A percentile compares a stretch with the other conserved stretches of the same genome.
These are phyloP conservation scores for Exophiala alcalophila DNA, from an alignment of 2,329 filamentous ascomycete species.

Conservation along the genomic window DNA sequence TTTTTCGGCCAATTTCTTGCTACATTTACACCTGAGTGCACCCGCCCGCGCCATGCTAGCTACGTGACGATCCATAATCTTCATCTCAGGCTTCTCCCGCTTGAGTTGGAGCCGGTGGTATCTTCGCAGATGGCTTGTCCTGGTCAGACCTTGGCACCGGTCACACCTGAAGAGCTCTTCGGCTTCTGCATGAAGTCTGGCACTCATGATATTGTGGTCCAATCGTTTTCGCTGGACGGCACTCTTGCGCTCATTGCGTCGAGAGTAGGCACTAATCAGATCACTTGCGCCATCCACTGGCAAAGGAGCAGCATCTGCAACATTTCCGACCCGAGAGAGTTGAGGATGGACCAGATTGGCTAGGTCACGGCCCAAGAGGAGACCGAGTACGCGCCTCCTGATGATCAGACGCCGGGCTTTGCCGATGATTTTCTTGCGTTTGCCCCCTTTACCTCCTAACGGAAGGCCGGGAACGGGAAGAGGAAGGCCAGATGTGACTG, in stretches of 20 bases:
- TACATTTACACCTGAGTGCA: slow-evolving; percentile 15
- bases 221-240: slow-evolving; percentile 8
- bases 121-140: slow-evolving; percentile 10
- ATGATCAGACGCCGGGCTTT: slow-evolving; percentile 18
- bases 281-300: slow-evolving; percentile 18
- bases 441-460: slow-evolving; percentile 3
- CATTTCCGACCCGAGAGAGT: slow-evolving; percentile 9
- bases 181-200: slow-evolving; percentile 15
- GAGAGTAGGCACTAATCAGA: slow-evolving; percentile 1
- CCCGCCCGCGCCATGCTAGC: slow-evolving; percentile 11
- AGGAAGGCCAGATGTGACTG: slow-evolving; percentile 1
- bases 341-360: slow-evolving; percentile 19
- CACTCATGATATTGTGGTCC: slow-evolving; percentile 10
- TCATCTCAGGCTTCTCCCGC: slow-evolving; percentile 17
- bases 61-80: slow-evolving; percentile 7
- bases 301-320: slow-evolving; percentile 1
- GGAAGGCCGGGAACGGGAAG: neutral
- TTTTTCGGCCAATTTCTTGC: neutral
- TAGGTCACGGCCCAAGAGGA: slow-evolving; percentile 24
- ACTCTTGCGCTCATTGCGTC: slow-evolving; percentile 11
- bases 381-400: slow-evolving; percentile 17
- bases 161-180: slow-evolving; percentile 12
- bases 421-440: slow-evolving; percentile 12
- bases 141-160: slow-evolving; percentile 12
- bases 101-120: slow-evolving; percentile 16